A percentile compares a stretch with the other conserved stretches of the same genome.
Conservation (phyloP, 345 rosid species). For the Turritis glabra region DNA sequence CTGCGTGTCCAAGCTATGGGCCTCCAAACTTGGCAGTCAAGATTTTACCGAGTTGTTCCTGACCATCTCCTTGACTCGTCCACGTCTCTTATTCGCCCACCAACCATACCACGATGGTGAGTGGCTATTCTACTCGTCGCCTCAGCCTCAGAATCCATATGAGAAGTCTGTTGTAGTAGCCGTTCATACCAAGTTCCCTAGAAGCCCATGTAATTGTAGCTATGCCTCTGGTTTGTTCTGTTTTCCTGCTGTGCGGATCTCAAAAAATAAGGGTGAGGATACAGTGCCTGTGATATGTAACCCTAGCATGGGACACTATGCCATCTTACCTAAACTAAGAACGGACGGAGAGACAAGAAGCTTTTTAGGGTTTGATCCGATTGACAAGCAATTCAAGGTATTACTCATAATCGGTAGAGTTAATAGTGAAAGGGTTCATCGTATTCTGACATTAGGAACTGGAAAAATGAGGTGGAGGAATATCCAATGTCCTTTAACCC, state of each 20-base stretch:
- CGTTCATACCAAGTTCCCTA: not conserved
- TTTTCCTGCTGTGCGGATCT: not conserved
- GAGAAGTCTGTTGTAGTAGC: not conserved
- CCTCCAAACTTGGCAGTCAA: not conserved
- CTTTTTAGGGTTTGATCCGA: constrained; percentile 3
- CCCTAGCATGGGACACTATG: constrained; percentile 3
- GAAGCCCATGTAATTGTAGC: too few relatives aligned
- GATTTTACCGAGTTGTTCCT: not conserved
- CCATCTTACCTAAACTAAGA: not conserved
- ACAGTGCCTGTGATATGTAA: not conserved
- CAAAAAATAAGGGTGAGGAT: not conserved
- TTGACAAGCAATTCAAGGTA: constrained; percentile 3
- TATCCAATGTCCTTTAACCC: not conserved
- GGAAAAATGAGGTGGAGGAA: not conserved
- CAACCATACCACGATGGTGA: too few relatives aligned
- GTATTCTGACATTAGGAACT: not conserved
- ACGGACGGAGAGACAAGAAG: accelerated
- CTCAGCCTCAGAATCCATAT: not conserved
- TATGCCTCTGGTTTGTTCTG: constrained; percentile 8
- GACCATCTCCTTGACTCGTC: not conserved
- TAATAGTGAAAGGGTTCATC: not conserved
- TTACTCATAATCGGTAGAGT: not conserved
- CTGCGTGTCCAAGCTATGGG: constrained; percentile 1
- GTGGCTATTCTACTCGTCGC: not conserved
- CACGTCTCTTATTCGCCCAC: too few relatives aligned